Evolutionary conservation across 1,139 yeast species (phyloP), one percentile per base, ranked within the genome.

Genomic region (Eremothecium gossypii): DNA sequence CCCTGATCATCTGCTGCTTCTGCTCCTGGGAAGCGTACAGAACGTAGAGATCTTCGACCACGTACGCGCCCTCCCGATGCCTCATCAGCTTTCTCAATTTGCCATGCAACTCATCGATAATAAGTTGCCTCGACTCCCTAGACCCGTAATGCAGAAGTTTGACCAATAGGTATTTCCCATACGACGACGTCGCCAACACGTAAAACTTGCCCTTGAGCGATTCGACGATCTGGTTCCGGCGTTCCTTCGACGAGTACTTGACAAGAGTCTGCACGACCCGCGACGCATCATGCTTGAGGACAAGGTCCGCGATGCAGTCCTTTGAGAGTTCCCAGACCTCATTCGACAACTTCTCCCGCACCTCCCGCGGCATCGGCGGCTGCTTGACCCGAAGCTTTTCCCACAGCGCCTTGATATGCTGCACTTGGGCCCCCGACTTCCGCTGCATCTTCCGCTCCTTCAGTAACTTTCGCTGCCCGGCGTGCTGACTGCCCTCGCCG

Each of bases 41-140:
- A 27, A 87, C 85, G 61, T 73, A 91, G 55, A 87, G 73, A 70
- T 91, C 98, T 67, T 91, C 97, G 50, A 89, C 89, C 33, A 91
- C 97, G 58, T 91, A 87, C n/a, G 97, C 97, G 66, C 97, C 98
- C 71, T 91, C 97, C 67, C 83, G 82, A 66, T 91, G 97, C 71
- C 94, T 80, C 93, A 91, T 87, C 50, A 91, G 72, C 64, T 86
- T 89, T 62, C 96, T 73, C 55, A 86, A 76, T 55, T 82, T 82
- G 41, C 97, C 97, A 58, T 87, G 95, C 49, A 91, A 72, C 65
- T 86, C 96, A 58, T 82, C 74, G 44, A 89, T 74, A 44, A 91
- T 83, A 31, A 76, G 57, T 43, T 77, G 80, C 54, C 95, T 75
- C 2, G 89, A 77, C 28, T 80, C 80, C 57, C 81, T 85, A 12